phyloP scores from a whole-genome alignment of 164 flowering plant species.

The Warburgia ugandensis region DNA sequence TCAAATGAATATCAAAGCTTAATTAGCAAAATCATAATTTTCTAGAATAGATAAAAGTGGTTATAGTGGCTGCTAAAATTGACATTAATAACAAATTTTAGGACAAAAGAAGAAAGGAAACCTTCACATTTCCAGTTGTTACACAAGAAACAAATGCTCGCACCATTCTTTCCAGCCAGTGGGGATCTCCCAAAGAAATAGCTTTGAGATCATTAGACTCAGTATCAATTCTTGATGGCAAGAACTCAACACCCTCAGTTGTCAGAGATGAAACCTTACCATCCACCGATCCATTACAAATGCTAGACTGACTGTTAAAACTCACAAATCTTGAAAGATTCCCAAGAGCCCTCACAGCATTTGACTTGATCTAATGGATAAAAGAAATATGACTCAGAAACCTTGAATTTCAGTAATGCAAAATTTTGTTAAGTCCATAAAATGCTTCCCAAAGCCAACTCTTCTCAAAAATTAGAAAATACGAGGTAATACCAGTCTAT shows the following conservation, averaged over 20 bases:
- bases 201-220: conserved; percentile 3
- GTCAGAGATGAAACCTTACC: conserved; percentile 7
- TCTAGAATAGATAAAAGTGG: not conserved
- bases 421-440: too few relatives aligned
- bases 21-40: too few relatives aligned
- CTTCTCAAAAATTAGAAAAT: too few relatives aligned
- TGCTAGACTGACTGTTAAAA: conserved; percentile 20
- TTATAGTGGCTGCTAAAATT: not conserved
- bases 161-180: conserved; percentile 60
- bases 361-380: conserved; percentile 64
- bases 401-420: too few relatives aligned
- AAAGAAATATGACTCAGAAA: not conserved
- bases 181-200: conserved; percentile 18
- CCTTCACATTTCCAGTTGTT: conserved; percentile 96
- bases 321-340: conserved; percentile 63
- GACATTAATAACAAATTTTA: not conserved
- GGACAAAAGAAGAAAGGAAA: conserved; percentile 15
- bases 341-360: conserved; percentile 99
- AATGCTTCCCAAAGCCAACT: too few relatives aligned
- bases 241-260: conserved; percentile 12
- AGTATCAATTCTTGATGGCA: conserved; percentile 4
- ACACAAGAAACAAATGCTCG: conserved; percentile 91
- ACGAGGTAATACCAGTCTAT: too few relatives aligned
- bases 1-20: not conserved
- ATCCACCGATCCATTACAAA: conserved; percentile 15